Percentiles rank a stretch among this genome's conserved stretches.
phyloP scores from a whole-genome alignment of 225 moss, liverwort and hornwort species.

The Climacium dendroides region DNA sequence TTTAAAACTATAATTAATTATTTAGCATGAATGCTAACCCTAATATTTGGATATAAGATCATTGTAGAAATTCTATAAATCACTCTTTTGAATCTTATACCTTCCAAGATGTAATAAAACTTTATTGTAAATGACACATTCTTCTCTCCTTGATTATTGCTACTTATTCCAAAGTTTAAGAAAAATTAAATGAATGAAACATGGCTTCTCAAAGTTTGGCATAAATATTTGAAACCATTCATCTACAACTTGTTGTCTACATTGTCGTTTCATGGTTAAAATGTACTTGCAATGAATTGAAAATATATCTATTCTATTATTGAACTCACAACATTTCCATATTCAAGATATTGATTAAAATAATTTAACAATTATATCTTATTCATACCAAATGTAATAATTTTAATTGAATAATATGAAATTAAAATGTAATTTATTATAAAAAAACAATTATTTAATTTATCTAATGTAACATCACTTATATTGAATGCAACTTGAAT shows the following conservation, averaged over 20 bases:
- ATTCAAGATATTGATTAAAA: neutral
- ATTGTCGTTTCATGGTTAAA: neutral
- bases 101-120: neutral
- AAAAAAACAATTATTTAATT: neutral
- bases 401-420: neutral
- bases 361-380: neutral
- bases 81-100: neutral
- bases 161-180: neutral
- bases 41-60: no score
- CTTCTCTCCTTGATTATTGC: rapidly evolving
- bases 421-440: neutral
- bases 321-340: neutral
- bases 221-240: neutral
- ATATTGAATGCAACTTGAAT: neutral
- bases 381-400: neutral
- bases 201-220: neutral
- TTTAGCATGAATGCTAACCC: no score
- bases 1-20: no score
- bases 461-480: neutral
- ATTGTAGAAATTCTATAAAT: neutral
- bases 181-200: neutral
- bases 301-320: neutral
- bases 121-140: neutral
- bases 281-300: neutral
- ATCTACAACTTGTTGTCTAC: neutral